Evolutionary conservation across 208 protist species (phyloP), one percentile per base, ranked within the genome.

Genomic region (Trypanosoma caninum): DNA sequence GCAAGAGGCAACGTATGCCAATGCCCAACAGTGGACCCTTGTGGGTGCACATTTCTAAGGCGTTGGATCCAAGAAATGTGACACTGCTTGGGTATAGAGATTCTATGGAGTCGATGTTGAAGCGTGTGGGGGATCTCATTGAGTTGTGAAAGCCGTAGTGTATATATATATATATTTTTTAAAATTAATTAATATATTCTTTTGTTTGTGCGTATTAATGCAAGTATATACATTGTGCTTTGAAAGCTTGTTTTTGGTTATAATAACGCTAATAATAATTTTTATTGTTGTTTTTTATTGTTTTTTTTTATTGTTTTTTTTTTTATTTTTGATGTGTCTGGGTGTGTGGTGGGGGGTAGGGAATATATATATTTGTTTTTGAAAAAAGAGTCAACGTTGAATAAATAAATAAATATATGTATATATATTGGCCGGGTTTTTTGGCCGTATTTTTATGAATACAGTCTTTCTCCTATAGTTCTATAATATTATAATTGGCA

Each of bases 71-170:
- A 7, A 65, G 69, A 11, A 87, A 89, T 50, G 81, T 90, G 46
- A 87, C 83, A 9, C 45, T 93, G 22, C 64, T 76, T 16, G 83
- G 83, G 20, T 93, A 82, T 52, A 76, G 87, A 27, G 73, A 79
- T 10, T 56, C 73, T 3, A 60, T 87, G 18, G 67, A 78, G 31
- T 55, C 44, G 27, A 88, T 93, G 80, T 68, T 93, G 54, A 69
- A 65, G 44, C 63, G 67, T n/a, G 85, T 89, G 16, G 68, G 74
- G 46, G 54, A 68, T 22, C 76, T 65, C 31, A 67, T 86, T 22
- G 48, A 69, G 23, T 22, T 85, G 48, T 77, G 30, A 65, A 3
- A 54, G 10, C 14, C 8, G 16, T 51, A 40, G 13, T 1, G 28
- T 48, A 25, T 41, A 41, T 56, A 53, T 35, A 53, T 34, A 53